Conservation (phyloP, 345 rosid genomes). For the Heritiera littoralis region DNA sequence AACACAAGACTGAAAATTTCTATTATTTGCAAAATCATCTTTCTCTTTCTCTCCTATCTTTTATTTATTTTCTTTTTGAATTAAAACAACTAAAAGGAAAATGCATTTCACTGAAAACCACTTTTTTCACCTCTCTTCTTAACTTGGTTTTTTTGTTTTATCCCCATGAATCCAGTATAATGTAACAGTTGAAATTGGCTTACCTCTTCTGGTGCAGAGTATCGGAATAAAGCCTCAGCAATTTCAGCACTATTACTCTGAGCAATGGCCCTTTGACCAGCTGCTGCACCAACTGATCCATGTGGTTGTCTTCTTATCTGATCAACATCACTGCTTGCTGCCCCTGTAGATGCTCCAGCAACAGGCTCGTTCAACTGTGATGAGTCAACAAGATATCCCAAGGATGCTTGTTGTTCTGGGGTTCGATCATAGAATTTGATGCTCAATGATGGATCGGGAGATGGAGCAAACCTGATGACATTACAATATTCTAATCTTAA, state of each 20-base stretch:
- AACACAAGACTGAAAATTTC: not conserved
- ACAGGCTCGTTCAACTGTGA: constrained; percentile 47
- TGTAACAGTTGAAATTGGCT: constrained; percentile 17
- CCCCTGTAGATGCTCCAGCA: constrained; percentile 36
- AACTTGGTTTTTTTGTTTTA: not conserved
- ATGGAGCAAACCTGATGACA: constrained; percentile 70
- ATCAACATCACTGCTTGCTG: constrained; percentile 32
- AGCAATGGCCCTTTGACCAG: constrained; percentile 86
- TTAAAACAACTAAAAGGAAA: not conserved
- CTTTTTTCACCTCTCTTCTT: not conserved
- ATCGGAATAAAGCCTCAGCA: constrained; percentile 71
- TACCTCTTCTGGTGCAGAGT: constrained; percentile 93
- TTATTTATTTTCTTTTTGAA: not conserved
- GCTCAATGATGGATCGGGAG: constrained; percentile 72
- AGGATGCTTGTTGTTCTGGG: constrained; percentile 72
- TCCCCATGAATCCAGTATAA: constrained; percentile 1
- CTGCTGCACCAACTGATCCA: constrained; percentile 84
- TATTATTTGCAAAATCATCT: not conserved
- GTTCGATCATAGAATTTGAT: constrained; percentile 86
- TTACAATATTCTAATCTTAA: not conserved
- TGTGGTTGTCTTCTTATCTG: constrained; percentile 46
- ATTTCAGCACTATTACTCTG: constrained; percentile 82
- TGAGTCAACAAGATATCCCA: constrained; percentile 69
- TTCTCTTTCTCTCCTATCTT: not conserved
- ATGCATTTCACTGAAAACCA: not conserved